Conservation (phyloP, 1,139 yeast species). For the Candida frijolesensis region DNA sequence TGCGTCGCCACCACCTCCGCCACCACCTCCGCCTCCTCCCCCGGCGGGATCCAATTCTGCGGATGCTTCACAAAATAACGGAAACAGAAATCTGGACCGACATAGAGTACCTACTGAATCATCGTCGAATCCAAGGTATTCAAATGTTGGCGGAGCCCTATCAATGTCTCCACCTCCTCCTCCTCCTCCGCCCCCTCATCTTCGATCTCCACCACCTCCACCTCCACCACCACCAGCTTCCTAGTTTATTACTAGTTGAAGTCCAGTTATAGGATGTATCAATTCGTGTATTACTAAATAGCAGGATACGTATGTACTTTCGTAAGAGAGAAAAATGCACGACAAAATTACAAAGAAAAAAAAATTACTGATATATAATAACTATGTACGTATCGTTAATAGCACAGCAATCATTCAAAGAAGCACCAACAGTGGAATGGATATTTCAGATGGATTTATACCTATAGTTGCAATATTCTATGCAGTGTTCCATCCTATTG, state of each 20-base stretch:
- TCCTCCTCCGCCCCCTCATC: slow-evolving; percentile 22
- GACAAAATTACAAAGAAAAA: neutral
- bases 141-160: too few relatives aligned
- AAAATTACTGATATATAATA: neutral
- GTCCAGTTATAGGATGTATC: too few relatives aligned
- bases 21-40: slow-evolving; percentile 23
- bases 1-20: slow-evolving; percentile 20
- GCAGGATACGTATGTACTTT: neutral
- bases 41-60: slow-evolving; percentile 15
- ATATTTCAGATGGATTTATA: slow-evolving; percentile 61
- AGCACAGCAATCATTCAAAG: slow-evolving; percentile 12
- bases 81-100: slow-evolving; percentile 40
- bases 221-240: slow-evolving; percentile 22
- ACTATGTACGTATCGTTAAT: neutral
- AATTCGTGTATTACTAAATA: too few relatives aligned
- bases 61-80: slow-evolving; percentile 12
- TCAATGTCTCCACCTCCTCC: slow-evolving; percentile 21
- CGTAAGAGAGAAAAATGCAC: neutral
- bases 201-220: slow-evolving; percentile 21
- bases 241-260: neutral
- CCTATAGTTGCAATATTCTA: slow-evolving; percentile 88
- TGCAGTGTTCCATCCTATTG: slow-evolving; percentile 92
- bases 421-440: slow-evolving; percentile 29
- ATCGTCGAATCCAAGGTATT: too few relatives aligned
- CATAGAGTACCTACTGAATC: slow-evolving; percentile 18